phyloP scores from a whole-genome alignment of 177 flowering plant genomes.

The Vitis hybrid region DNA sequence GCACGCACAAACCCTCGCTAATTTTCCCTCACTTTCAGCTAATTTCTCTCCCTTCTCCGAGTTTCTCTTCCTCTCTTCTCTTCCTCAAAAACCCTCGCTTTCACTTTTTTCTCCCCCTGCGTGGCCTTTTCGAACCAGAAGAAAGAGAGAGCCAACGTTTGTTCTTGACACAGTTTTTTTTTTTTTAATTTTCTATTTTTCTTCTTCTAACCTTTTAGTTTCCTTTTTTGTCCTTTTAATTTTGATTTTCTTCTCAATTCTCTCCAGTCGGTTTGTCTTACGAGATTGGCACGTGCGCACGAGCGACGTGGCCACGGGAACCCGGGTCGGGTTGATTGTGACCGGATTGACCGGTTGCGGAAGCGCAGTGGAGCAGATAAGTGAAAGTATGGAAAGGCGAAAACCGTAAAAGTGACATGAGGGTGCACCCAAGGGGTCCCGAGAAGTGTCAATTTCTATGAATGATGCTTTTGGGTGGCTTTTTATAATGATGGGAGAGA shows the following conservation, averaged over 20 bases:
- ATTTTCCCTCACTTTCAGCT: slow-evolving; percentile 2
- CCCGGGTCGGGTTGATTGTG: background rate
- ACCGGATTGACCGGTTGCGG: slow-evolving; percentile 2
- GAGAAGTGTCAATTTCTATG: slow-evolving; percentile 19
- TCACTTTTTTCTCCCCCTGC: slow-evolving; percentile 8
- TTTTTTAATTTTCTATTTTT: background rate
- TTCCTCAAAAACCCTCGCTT: slow-evolving; percentile 24
- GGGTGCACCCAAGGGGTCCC: slow-evolving; percentile 14
- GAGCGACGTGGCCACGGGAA: slow-evolving; percentile 1
- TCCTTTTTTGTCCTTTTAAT: background rate
- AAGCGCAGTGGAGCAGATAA: too few relatives aligned
- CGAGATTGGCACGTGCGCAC: slow-evolving; percentile 3
- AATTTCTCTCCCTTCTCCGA: slow-evolving; percentile 6
- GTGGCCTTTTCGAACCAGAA: slow-evolving; percentile 19
- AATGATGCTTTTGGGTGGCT: slow-evolving; percentile 9
- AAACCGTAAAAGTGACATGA: background rate
- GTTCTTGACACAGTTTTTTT: slow-evolving; percentile 15
- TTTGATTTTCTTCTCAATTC: background rate
- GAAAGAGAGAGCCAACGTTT: slow-evolving; percentile 17
- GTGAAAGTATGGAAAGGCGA: background rate
- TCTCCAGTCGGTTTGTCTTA: slow-evolving; percentile 9
- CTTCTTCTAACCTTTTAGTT: too few relatives aligned
- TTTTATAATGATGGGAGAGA: slow-evolving; percentile 4
- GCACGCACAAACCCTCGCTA: background rate
- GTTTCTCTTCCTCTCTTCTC: slow-evolving; percentile 6